Evolutionary conservation across 192 early-diverging fungal species (phyloP).

Genomic region (Chytriomyces hyalinus): DNA sequence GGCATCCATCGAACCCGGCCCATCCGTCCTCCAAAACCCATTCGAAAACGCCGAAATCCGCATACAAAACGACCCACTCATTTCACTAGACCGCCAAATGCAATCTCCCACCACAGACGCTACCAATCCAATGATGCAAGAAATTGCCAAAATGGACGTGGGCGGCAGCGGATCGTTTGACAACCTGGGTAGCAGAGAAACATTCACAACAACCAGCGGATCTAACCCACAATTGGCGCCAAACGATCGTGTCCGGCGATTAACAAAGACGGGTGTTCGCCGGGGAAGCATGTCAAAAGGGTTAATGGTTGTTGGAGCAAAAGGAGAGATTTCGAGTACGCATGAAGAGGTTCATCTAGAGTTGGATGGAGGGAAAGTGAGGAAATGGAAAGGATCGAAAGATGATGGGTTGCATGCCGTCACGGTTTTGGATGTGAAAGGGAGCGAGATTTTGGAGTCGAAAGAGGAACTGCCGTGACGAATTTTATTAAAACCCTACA

Average conservation of each 20-base stretch:
- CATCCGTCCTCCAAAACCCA: not conserved
- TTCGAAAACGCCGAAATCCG: not conserved
- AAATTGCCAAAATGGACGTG: not conserved
- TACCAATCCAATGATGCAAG: not conserved
- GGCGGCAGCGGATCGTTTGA: not conserved
- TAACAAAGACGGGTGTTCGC: slow-evolving; percentile 8
- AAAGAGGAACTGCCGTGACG: no score
- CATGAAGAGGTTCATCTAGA: slow-evolving; percentile 4
- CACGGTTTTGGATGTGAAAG: no score
- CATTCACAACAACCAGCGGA: not conserved
- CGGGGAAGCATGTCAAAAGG: slow-evolving; percentile 28
- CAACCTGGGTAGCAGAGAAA: not conserved
- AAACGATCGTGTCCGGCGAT: not conserved
- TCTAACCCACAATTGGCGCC: not conserved
- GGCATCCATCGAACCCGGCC: not conserved
- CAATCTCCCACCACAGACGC: not conserved
- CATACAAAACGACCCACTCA: not conserved
- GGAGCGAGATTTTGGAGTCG: no score
- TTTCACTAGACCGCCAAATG: no score
- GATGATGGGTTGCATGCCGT: not conserved
- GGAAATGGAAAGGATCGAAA: not conserved
- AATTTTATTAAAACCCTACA: no score
- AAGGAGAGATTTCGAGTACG: slow-evolving; percentile 3
- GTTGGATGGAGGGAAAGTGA: not conserved
- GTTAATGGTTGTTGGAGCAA: slow-evolving; percentile 25